Base-by-base conservation (phyloP, 306 rosid species). In the Canavalia ensiformis region DNA sequence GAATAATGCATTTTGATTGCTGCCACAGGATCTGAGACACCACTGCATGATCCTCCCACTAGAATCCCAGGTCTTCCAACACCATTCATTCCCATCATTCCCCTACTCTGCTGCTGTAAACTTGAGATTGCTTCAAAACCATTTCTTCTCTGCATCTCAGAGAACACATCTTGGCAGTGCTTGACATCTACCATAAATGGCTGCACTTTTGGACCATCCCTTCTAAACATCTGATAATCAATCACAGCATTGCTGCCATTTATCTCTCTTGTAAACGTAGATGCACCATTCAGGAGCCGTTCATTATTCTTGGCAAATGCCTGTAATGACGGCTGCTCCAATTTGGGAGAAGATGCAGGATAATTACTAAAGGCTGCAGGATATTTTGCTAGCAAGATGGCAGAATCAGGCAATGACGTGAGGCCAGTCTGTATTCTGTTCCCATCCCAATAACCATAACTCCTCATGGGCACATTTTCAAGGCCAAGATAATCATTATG, bases 1-100 rank as follows among this genome's bases (percentile, higher is more conserved):
- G 97, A 89, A 72, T 88, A 93, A 81, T 87, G 99, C 93, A 90
- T 89, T 84, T 91, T 96, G 54, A 92, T 89, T 45, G 99, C 99
- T 33, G 97, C 97, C 89, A 94, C 97, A 0, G 97, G 91, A 86
- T 96, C 99, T 0, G 97, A 88, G 71, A 92, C 94, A 31, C 93
- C 91, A 2, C 86, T 81, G 86, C 95, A 88, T 1, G 92, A 81
- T 34, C 93, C 94, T 59, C 94, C 95, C 64, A 90, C 84, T 18
- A 90, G 74, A 83, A 93, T 86, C 62, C 93, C 94, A 13, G 95
- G 89, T 82, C 95, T 91, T 9, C 92, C 94, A 42, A 88, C 85
- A 0, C 96, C 92, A 67, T 87, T 92, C 92, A 93, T 76, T 84
- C 97, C 99, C 35, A 88, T 90, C 74, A 89, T 35, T 77, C 89